phyloP scores from a whole-genome alignment of 2,329 filamentous ascomycete genomes.

The Fusarium sp. region DNA sequence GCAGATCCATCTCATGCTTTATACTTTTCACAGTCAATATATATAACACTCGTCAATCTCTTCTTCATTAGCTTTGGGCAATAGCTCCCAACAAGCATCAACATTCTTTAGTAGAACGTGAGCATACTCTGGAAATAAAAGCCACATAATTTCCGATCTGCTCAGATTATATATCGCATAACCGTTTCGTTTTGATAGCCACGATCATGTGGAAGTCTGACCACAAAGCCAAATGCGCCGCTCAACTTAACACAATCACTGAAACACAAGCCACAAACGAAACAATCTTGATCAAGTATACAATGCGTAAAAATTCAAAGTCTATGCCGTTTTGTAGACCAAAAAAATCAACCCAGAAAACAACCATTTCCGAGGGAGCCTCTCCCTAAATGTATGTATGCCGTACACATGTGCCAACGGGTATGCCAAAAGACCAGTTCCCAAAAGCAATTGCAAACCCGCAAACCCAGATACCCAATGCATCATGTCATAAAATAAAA shows the following conservation, averaged over 20 bases:
- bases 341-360: background rate
- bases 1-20: background rate
- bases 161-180: background rate
- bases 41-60: background rate
- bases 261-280: background rate
- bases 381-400: slow-evolving; percentile 27
- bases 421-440: slow-evolving; percentile 22
- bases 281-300: background rate
- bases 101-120: too few relatives aligned
- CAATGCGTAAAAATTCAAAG: slow-evolving; percentile 1
- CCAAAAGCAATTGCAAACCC: slow-evolving; percentile 2
- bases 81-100: background rate
- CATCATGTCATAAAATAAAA: slow-evolving; percentile 28
- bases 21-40: background rate
- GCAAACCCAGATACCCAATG: slow-evolving; percentile 23
- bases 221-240: background rate
- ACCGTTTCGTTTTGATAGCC: background rate
- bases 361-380: slow-evolving; percentile 23
- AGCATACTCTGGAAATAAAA: background rate
- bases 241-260: background rate
- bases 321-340: slow-evolving; percentile 15
- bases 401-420: slow-evolving; percentile 17
- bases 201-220: background rate
- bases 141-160: background rate
- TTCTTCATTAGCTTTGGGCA: background rate